Conservation (phyloP, 768 basidiomycete species). For the Leucocoprinus birnbaumii region DNA sequence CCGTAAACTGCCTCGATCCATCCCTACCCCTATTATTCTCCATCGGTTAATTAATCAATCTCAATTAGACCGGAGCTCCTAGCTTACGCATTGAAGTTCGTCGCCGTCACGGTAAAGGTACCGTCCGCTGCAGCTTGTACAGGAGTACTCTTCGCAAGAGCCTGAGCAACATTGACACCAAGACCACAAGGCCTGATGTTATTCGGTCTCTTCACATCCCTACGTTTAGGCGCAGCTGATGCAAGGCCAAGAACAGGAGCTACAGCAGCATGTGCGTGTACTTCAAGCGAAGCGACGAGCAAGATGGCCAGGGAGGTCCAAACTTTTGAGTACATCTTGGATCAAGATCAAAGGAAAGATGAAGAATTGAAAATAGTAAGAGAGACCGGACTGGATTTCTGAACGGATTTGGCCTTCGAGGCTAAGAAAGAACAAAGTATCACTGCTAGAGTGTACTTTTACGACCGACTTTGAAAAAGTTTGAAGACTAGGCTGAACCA, state of each 20-base stretch:
- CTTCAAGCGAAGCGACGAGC: slow-evolving; percentile 32
- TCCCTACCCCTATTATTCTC: slow-evolving; percentile 26
- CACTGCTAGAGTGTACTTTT: slow-evolving; percentile 5
- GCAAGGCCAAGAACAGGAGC: slow-evolving; percentile 38
- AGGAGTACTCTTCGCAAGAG: slow-evolving; percentile 34
- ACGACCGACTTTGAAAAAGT: neutral
- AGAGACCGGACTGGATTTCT: no score
- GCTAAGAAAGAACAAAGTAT: slow-evolving; percentile 11
- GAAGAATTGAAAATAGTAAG: neutral
- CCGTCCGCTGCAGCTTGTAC: slow-evolving; percentile 39
- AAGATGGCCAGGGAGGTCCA: slow-evolving; percentile 26
- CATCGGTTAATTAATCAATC: no score
- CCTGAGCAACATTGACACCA: slow-evolving; percentile 33
- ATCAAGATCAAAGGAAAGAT: neutral
- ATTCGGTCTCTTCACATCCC: slow-evolving; percentile 32
- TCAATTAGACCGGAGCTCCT: neutral
- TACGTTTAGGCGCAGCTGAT: slow-evolving; percentile 23
- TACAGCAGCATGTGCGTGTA: slow-evolving; percentile 38
- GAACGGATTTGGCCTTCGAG: neutral
- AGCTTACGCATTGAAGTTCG: slow-evolving; percentile 48
- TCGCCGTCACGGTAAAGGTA: slow-evolving; percentile 35
- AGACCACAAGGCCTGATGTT: slow-evolving; percentile 36
- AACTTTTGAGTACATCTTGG: slow-evolving; percentile 23
- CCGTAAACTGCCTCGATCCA: slow-evolving; percentile 44
- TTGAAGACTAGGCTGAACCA: slow-evolving; percentile 2